Evolutionary conservation across 2,329 filamentous ascomycete species (phyloP).

Genomic region (Fulvia fulva): DNA sequence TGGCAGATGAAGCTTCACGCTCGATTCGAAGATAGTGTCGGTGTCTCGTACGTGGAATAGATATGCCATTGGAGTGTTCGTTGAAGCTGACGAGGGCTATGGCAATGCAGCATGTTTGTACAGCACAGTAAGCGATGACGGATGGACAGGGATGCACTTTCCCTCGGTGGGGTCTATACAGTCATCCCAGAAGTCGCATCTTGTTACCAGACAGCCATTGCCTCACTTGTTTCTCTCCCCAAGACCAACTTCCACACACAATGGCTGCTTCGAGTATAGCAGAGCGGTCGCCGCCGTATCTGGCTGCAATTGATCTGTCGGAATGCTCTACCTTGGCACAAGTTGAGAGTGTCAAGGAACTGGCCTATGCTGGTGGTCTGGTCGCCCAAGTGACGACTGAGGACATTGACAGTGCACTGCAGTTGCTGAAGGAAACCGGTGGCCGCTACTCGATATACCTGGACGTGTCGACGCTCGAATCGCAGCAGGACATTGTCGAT

Average conservation of each 20-base stretch:
- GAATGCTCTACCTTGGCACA: conserved; percentile 42
- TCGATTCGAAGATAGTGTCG: not conserved
- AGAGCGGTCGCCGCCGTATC: conserved; percentile 37
- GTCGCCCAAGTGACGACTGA: conserved; percentile 49
- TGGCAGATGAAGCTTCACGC: not conserved
- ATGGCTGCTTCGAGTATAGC: conserved; percentile 12
- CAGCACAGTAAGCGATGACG: no score
- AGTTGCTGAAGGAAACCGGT: conserved; percentile 56
- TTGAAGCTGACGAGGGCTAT: no score
- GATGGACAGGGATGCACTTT: not conserved
- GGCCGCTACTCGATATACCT: conserved; percentile 62
- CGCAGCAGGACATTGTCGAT: conserved; percentile 68
- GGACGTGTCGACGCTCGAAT: conserved; percentile 67
- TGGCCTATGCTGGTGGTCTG: conserved; percentile 58
- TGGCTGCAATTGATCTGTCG: conserved; percentile 48
- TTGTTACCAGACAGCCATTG: conserved; percentile 2
- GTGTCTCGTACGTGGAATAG: not conserved
- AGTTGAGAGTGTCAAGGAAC: conserved; percentile 44
- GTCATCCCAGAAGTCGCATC: not conserved
- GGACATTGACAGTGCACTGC: conserved; percentile 43
- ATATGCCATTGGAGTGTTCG: no score
- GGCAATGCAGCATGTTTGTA: not conserved
- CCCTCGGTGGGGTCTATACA: not conserved
- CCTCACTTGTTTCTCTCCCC: not conserved
- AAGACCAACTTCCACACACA: not conserved